phyloP scores from a whole-genome alignment of 2,329 filamentous ascomycete species.

The Purpureocillium lavendulum region DNA sequence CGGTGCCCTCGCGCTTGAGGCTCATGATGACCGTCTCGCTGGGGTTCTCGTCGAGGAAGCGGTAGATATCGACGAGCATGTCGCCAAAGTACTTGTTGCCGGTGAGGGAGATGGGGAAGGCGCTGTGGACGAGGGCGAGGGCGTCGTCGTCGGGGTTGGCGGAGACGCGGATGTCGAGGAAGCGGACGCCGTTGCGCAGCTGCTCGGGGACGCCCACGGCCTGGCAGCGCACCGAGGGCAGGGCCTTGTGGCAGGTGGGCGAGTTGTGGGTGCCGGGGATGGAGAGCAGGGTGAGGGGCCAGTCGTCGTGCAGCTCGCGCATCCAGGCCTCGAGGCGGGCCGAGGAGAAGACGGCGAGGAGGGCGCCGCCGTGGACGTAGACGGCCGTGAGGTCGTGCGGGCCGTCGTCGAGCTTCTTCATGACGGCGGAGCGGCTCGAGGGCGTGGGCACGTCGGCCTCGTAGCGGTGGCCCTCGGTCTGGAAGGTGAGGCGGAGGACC shows the following conservation, averaged over 20 bases:
- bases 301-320: conserved; percentile 61
- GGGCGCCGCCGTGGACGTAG: conserved; percentile 48
- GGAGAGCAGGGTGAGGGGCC: conserved; percentile 69
- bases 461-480: conserved; percentile 49
- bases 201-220: conserved; percentile 69
- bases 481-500: conserved; percentile 66
- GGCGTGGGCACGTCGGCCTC: conserved; percentile 64
- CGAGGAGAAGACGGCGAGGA: conserved; percentile 61
- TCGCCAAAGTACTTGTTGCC: conserved; percentile 72
- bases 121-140: conserved; percentile 79
- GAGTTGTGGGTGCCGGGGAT: conserved; percentile 96
- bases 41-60: conserved; percentile 70
- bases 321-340: conserved; percentile 72
- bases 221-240: conserved; percentile 92
- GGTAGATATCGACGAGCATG: conserved; percentile 61
- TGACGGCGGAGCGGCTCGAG: conserved; percentile 48
- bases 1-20: conserved; percentile 84
- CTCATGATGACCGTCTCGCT: conserved; percentile 79
- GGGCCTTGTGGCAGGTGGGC: conserved; percentile 72
- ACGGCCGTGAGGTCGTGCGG: conserved; percentile 56
- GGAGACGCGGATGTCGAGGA: conserved; percentile 80
- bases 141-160: conserved; percentile 48
- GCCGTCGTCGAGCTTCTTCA: conserved; percentile 45
- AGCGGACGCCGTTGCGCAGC: conserved; percentile 83
- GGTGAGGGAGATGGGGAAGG: conserved; percentile 79